These are phyloP conservation scores for Ophiostoma sp. DNA, from an alignment of 2,329 filamentous ascomycete species.

Conservation along the genomic window DNA sequence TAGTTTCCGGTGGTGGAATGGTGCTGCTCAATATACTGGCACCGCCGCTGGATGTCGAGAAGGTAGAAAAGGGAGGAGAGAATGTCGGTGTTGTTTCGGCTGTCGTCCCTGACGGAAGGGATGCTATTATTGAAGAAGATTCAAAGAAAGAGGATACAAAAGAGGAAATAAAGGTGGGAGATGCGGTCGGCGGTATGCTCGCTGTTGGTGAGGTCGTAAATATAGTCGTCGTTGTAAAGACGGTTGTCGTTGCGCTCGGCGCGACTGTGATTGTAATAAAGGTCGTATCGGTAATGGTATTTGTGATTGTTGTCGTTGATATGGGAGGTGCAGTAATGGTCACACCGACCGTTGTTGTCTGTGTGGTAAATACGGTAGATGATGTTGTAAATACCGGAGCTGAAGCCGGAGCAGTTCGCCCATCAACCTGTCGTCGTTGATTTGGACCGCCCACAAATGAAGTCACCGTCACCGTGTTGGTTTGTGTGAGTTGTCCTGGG, in stretches of 20 bases:
- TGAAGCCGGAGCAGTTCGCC: not conserved
- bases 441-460: not conserved
- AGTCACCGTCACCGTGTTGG: conserved; percentile 30
- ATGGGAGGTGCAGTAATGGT: conserved; percentile 23
- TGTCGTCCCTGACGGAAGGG: not conserved
- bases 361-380: conserved; percentile 25
- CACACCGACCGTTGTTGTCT: conserved; percentile 27
- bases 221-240: conserved; percentile 32
- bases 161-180: conserved; percentile 5
- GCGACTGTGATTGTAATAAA: conserved; percentile 31
- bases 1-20: not conserved
- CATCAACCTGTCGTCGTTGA: not conserved
- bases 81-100: not conserved
- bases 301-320: conserved; percentile 28
- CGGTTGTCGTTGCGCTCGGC: conserved; percentile 31
- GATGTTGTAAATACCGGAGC: not conserved
- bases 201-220: conserved; percentile 24
- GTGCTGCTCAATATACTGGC: conserved; percentile 1
- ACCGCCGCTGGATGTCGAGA: not conserved
- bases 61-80: not conserved
- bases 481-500: conserved; percentile 32
- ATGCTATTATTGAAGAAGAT: not conserved
- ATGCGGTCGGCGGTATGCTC: conserved; percentile 30
- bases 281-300: conserved; percentile 25
- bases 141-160: not conserved